phyloP scores from a whole-genome alignment of 2,329 filamentous ascomycete species.

The Neonectria faginata region DNA sequence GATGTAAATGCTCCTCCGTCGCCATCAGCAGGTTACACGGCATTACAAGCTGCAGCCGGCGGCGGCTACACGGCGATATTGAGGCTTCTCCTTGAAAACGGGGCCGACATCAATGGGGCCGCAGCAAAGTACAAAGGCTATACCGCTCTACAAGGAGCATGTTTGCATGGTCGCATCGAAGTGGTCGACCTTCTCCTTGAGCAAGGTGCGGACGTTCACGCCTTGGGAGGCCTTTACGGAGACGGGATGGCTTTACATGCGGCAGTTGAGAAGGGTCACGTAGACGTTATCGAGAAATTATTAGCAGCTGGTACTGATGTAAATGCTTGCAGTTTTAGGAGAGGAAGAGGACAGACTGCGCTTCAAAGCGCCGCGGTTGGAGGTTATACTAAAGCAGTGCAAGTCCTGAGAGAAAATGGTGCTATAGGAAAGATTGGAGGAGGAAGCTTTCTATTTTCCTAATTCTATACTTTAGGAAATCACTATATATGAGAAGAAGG shows the following conservation, averaged over 20 bases:
- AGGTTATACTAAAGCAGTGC: background rate
- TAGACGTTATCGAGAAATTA: background rate
- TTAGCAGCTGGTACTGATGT: constrained; percentile 10
- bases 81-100: constrained; percentile 4
- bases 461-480: background rate
- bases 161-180: constrained; percentile 1
- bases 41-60: constrained; percentile 2
- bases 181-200: constrained; percentile 6
- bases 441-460: constrained; percentile 5
- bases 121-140: constrained; percentile 6
- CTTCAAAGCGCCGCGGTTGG: constrained; percentile 1
- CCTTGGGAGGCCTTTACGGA: background rate
- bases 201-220: background rate
- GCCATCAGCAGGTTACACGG: background rate
- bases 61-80: background rate
- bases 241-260: constrained; percentile 4
- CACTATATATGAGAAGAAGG: no score
- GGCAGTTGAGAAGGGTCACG: background rate
- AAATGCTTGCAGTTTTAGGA: background rate
- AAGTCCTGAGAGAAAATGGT: constrained; percentile 1
- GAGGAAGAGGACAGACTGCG: constrained; percentile 6
- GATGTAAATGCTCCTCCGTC: constrained; percentile 8
- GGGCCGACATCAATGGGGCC: constrained; percentile 1
- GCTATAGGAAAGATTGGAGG: constrained; percentile 1
- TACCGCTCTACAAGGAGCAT: constrained; percentile 4